Evolutionary conservation across 2,329 filamentous ascomycete genomes (phyloP).

Genomic region (Talaromyces rugulosus): DNA sequence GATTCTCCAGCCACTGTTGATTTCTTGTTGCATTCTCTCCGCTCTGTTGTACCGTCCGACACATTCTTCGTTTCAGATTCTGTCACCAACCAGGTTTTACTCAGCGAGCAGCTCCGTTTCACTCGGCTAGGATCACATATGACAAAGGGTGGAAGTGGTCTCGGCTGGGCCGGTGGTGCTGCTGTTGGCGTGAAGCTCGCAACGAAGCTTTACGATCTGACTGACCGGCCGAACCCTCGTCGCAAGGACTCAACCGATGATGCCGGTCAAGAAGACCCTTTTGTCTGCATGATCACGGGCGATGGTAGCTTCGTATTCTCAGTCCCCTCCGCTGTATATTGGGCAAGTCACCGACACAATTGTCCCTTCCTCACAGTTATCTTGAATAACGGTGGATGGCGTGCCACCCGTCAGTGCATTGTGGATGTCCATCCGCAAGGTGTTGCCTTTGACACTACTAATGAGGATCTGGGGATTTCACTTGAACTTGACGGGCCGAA

Average conservation of each 20-base stretch:
- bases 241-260: constrained; percentile 1
- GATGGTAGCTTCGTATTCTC: constrained; percentile 64
- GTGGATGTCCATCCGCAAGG: constrained; percentile 19
- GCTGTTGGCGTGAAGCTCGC: constrained; percentile 72
- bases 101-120: constrained; percentile 21
- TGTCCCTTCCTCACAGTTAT: constrained; percentile 63
- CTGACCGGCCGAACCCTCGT: constrained; percentile 13
- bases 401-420: constrained; percentile 43
- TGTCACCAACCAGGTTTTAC: constrained; percentile 60
- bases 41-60: constrained; percentile 53
- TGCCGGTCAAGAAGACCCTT: constrained; percentile 44
- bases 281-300: constrained; percentile 59
- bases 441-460: constrained; percentile 13
- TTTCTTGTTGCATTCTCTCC: constrained; percentile 51
- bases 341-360: constrained; percentile 61
- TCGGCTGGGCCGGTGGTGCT: constrained; percentile 73
- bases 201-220: constrained; percentile 43
- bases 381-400: constrained; percentile 66
- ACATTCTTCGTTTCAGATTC: constrained; percentile 73
- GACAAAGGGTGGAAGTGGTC: constrained; percentile 71
- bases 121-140: constrained; percentile 29
- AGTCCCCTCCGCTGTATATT: constrained; percentile 62
- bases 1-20: constrained; percentile 60
- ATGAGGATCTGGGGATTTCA: constrained; percentile 18
- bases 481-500: constrained; percentile 18